Conservation (phyloP, 75 land plant species). For the Chamaecyparis obtusa region DNA sequence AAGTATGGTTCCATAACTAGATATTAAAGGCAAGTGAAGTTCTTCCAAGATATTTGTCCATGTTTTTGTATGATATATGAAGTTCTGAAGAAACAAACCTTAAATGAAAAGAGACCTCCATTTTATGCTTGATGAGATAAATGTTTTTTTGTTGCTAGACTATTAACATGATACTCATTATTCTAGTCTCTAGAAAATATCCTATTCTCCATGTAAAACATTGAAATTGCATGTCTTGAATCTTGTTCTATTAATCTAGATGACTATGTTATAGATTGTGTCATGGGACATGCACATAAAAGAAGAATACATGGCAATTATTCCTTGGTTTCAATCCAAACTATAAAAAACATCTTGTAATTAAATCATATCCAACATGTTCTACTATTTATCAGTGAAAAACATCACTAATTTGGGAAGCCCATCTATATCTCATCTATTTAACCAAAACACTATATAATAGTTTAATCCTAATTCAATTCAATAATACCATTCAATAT, state of each 20-base stretch:
- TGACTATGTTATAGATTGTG: not conserved
- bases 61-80: not conserved
- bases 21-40: not conserved
- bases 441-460: too few relatives aligned
- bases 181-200: not conserved
- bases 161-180: not conserved
- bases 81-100: not conserved
- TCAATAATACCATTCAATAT: too few relatives aligned
- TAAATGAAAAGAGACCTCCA: not conserved
- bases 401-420: too few relatives aligned
- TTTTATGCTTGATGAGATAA: not conserved
- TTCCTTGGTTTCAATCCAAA: not conserved
- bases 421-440: too few relatives aligned
- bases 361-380: too few relatives aligned
- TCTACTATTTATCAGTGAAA: too few relatives aligned
- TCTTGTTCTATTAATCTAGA: not conserved
- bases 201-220: not conserved
- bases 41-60: not conserved
- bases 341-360: too few relatives aligned
- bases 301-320: not conserved
- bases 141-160: not conserved
- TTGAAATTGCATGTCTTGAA: not conserved
- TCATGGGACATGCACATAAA: not conserved
- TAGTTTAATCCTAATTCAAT: too few relatives aligned
- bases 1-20: not conserved